These are phyloP conservation scores for Neohortaea acidophila DNA, from an alignment of 495 filamentous ascomycete genomes.

Conservation along the genomic window DNA sequence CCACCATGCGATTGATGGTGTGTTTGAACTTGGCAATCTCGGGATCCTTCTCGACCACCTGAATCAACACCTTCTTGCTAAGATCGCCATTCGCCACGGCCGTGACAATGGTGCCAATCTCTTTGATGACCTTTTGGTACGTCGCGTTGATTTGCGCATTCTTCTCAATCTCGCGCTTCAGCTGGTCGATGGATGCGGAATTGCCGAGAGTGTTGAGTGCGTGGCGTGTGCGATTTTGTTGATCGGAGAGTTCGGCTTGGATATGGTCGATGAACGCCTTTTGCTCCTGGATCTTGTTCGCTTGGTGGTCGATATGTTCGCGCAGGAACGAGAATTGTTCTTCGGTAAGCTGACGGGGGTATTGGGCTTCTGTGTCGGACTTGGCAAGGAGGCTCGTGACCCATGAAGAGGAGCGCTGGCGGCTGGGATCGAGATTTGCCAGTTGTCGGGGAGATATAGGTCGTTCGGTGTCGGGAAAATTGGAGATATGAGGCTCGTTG, in stretches of 20 bases:
- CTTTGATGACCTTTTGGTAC: conserved; percentile 90
- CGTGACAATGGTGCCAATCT: conserved; percentile 94
- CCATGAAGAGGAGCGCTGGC: conserved; percentile 23
- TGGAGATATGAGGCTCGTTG: conserved; percentile 24
- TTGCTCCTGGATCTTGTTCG: conserved; percentile 41
- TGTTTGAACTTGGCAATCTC: conserved; percentile 99
- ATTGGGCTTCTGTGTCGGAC: conserved; percentile 17
- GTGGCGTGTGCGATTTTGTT: conserved; percentile 32
- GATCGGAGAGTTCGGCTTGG: conserved; percentile 28
- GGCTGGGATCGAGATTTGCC: conserved; percentile 12
- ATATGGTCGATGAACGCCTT: conserved; percentile 38
- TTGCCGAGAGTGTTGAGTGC: conserved; percentile 21
- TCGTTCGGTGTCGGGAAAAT: conserved; percentile 19
- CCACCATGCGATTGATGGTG: conserved; percentile 97
- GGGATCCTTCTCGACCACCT: conserved; percentile 93
- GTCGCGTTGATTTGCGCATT: conserved; percentile 96
- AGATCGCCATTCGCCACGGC: conserved; percentile 91
- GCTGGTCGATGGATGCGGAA: conserved; percentile 44
- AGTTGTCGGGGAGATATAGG: conserved; percentile 4
- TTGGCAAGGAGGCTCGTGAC: conserved; percentile 28
- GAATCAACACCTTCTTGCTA: conserved; percentile 94
- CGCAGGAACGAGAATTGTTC: conserved; percentile 34
- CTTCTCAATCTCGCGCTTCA: conserved; percentile 88
- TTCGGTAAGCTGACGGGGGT: conserved; percentile 25
- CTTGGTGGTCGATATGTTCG: conserved; percentile 36